Evolutionary conservation across 306 rosid genomes (phyloP), one percentile per base, ranked within the genome.

Genomic region (Pyrus betulifolia): DNA sequence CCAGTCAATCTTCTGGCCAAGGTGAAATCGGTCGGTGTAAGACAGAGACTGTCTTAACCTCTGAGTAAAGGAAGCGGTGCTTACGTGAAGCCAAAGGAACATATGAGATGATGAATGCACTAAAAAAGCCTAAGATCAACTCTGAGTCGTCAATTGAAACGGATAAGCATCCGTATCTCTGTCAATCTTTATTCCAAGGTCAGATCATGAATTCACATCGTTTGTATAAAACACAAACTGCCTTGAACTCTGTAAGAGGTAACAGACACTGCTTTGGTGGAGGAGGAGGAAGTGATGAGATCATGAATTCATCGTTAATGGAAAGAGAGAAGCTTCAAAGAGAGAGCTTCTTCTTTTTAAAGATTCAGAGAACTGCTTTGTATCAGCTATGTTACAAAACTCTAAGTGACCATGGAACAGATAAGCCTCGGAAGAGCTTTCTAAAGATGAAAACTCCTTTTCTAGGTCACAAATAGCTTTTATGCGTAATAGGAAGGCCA

Each of bases 271-370:
- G 52, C 64, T 18, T 63, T 2, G 66, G 28, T 67, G 82, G 64
- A 69, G 46, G 40, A 62, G 19, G 28, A 51, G 81, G 76, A 44
- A n/a, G 8, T 5, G 27, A 40, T 22, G 67, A 27, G 18, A 44
- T 57, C 44, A 25, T 63, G 45, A 61, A 31, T 28, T 12, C 54
- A 23, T 11, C 5, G 33, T 59, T 31, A 8, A 33, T 30, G 40
- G 77, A 69, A 70, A 68, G 40, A 12, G 35, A 64, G 15, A 44
- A 77, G 55, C 66, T 75, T 30, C 3, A 14, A 35, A 22, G 30
- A 45, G 66, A 19, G 84, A 84, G 69, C 71, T 79, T 7, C 63
- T 52, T 63, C 82, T 79, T 78, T 83, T 72, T 13, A 79, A 83
- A 46, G 82, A 82, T 84, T 14, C 19, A 44, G 46, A 58, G 74